Conservation (phyloP, 176 grass and related monocot species). For the Musa schizocarpa region DNA sequence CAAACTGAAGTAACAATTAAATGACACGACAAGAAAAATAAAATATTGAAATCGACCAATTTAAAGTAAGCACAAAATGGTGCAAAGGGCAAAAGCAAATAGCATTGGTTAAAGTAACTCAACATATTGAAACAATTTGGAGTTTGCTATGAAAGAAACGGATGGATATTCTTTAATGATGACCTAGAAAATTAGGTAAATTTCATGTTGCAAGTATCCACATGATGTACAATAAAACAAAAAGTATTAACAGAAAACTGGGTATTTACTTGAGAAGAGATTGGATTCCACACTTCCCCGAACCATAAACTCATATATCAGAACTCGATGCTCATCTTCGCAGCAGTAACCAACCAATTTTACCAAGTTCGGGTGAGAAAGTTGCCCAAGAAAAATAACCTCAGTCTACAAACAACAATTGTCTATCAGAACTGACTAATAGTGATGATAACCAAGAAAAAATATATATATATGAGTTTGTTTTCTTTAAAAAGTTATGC, state of each 20-base stretch:
- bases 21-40: neutral
- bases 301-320: slow-evolving; percentile 16
- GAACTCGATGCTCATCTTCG: slow-evolving; percentile 11
- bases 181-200: neutral
- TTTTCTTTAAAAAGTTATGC: neutral
- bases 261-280: slow-evolving; percentile 14
- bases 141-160: too few relatives aligned
- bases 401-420: neutral
- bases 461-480: too few relatives aligned
- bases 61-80: neutral
- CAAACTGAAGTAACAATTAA: neutral
- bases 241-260: neutral
- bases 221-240: neutral
- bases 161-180: too few relatives aligned
- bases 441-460: neutral
- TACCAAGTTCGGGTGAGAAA: slow-evolving; percentile 18
- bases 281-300: slow-evolving; percentile 16
- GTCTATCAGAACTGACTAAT: neutral
- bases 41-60: neutral
- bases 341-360: slow-evolving; percentile 22
- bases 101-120: neutral
- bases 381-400: slow-evolving; percentile 20
- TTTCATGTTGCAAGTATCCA: neutral
- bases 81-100: neutral
- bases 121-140: neutral